phyloP scores from a whole-genome alignment of 1,284 basidiomycete genomes.

The Mycena citricolor region DNA sequence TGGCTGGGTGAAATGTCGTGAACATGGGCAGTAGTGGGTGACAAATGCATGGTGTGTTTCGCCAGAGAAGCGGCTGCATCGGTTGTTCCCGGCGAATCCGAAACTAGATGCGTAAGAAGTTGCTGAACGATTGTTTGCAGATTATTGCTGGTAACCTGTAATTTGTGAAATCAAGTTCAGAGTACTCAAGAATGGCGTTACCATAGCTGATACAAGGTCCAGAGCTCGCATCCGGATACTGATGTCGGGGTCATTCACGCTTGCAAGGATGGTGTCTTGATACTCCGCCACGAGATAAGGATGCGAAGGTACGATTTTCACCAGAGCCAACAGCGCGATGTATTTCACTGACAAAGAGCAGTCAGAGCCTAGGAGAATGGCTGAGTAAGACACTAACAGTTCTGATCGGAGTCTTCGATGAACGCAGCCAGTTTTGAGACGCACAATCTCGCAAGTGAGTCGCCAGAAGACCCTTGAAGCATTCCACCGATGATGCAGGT shows the following conservation, averaged over 20 bases:
- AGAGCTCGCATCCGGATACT: slow-evolving; percentile 95
- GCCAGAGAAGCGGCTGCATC: slow-evolving; percentile 64
- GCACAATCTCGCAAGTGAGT: slow-evolving; percentile 83
- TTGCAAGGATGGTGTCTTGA: slow-evolving; percentile 88
- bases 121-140: slow-evolving; percentile 88
- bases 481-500: slow-evolving; percentile 98
- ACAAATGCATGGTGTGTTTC: slow-evolving; percentile 44
- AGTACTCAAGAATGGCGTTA: slow-evolving; percentile 37
- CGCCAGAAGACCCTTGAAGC: slow-evolving; percentile 80
- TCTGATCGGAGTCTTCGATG: slow-evolving; percentile 92
- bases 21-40: slow-evolving; percentile 36
- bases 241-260: slow-evolving; percentile 91
- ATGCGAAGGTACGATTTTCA: slow-evolving; percentile 93
- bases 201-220: slow-evolving; percentile 93
- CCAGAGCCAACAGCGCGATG: slow-evolving; percentile 92
- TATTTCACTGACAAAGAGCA: slow-evolving; percentile 79
- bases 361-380: slow-evolving; percentile 3
- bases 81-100: slow-evolving; percentile 48
- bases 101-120: slow-evolving; percentile 81
- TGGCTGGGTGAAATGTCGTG: slow-evolving; percentile 55
- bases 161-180: slow-evolving; percentile 13
- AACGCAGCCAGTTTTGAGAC: slow-evolving; percentile 94
- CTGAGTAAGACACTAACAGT: slow-evolving; percentile 54
- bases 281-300: slow-evolving; percentile 90
- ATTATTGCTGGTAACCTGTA: slow-evolving; percentile 79